These are phyloP conservation scores for Cicer chorassanicum DNA, from an alignment of 306 rosid species.

Conservation along the genomic window DNA sequence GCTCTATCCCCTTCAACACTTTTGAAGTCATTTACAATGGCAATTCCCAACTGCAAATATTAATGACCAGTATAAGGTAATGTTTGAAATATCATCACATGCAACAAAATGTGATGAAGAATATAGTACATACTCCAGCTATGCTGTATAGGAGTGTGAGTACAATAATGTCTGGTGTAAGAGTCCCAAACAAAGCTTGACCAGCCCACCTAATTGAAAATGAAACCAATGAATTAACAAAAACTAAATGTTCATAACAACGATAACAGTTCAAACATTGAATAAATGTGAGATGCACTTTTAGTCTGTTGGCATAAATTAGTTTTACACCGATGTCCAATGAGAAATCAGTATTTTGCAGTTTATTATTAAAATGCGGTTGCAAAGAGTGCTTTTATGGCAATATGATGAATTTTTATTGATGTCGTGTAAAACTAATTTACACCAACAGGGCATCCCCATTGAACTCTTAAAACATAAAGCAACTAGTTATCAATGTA, in stretches of 20 bases:
- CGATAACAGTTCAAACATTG: not conserved
- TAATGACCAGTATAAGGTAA: conserved; percentile 2
- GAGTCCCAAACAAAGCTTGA: conserved; percentile 98
- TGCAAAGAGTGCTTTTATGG: too few relatives aligned
- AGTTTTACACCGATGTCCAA: too few relatives aligned
- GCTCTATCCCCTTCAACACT: conserved; percentile 98
- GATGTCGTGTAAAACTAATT: too few relatives aligned
- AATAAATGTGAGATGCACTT: too few relatives aligned
- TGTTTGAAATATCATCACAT: conserved; percentile 12
- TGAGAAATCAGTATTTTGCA: too few relatives aligned
- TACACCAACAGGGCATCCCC: too few relatives aligned
- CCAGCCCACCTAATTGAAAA: conserved; percentile 91
- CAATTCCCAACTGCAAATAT: conserved; percentile 81
- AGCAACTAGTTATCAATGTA: conserved; percentile 31
- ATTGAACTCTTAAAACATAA: not conserved
- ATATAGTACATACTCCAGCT: conserved; percentile 82
- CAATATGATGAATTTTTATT: too few relatives aligned
- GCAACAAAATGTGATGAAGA: conserved; percentile 31
- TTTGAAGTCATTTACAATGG: conserved; percentile 97
- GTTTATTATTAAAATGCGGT: too few relatives aligned
- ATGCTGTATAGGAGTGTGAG: conserved; percentile 91
- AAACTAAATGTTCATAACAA: conserved; percentile 16
- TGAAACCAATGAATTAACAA: conserved; percentile 22
- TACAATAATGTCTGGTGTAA: conserved; percentile 81
- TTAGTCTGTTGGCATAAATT: too few relatives aligned